Evolutionary conservation across 208 protist genomes (phyloP), one percentile per base, ranked within the genome.

Genomic region (Strigomonas culicis): DNA sequence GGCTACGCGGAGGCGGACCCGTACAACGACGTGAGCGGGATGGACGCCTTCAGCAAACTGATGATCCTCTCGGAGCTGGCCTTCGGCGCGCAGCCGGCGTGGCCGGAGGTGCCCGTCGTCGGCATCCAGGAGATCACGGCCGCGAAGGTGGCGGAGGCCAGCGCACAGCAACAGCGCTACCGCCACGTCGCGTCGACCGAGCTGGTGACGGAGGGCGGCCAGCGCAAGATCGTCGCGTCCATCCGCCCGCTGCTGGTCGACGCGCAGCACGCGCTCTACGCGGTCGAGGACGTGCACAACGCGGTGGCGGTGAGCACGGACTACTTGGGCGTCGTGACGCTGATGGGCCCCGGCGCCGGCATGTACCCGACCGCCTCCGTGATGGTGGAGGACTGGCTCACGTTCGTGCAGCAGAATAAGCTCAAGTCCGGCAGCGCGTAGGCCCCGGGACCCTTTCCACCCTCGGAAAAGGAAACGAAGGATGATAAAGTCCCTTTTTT

Each of bases 1-100:
- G 76, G 75, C 49, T 81, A 81, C 65, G 67, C 72, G 15, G 75
- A 81, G 64, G 66, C 75, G 0, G 75, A 81, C 61, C 71, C 70
- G 1, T 64, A 55, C 15, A 76, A 73, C 63, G 75, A 77, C 56
- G 62, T 81, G 27, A 65, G 63, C 8, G 75, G 75, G 19, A 55
- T 66, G 15, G 76, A 82, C 53, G 76, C 71, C 10, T 77, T 78
- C 47, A 68, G 63, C 49, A 82, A 77, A 61, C 66, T 75, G 24
- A 72, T 75, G 39, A 56, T 75, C 10, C 52, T 78, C 4, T 62
- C 66, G 0, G 34, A 34, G 49, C 50, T 82, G 19, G 72, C 58
- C 10, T 77, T 78, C 52, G 68, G 71, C 11, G 53, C 63, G 11
- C 72, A 77, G 58, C 72, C 72, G 11, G 56, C 66, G 7, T 72